Base-by-base conservation (phyloP, 148 eudicot genomes). In the Fallopia convolvulus region DNA sequence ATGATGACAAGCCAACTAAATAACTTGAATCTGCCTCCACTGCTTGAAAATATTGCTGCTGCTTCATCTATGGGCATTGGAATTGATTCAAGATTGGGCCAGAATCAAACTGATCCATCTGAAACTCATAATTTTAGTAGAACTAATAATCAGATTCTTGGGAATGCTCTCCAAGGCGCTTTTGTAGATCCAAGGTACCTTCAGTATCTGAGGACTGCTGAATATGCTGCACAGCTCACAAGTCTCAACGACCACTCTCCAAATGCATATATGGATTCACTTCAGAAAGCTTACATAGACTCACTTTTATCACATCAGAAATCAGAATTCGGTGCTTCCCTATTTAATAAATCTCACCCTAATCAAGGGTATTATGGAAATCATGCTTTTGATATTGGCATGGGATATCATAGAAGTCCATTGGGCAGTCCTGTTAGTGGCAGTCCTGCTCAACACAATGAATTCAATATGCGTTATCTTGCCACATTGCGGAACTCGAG, bases 341-440 rank as follows among this genome's bases (percentile, higher is more conserved):
- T 86, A 74, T 84, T 89, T 42, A 78, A 78, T 47, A 93, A 90
- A 80, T 80, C 89, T 23, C 82, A 81, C 70, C 84, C 90, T 60
- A 89, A 86, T 80, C 94, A 90, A 81, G 96, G 90, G 65, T 91
- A 96, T 78, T 96, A 86, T 74, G 90, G 89, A 14, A 93, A 86
- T 82, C 90, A 90, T 58, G 83, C 90, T 10, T 91, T 75, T 85
- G 95, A 89, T 85, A 86, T 88, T 47, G 99, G 98, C 72, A 85
- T 93, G 85, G 93, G 94, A 10, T 93, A 93, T 86, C 92, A 91
- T 40, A 98, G 98, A 80, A 91, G 93, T 78, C 89, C 97, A 42
- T 74, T 92, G 88, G 83, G 86, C 46, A 87, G 88, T 86, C 89
- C 97, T 26, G 89, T 87, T 76, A 87, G 86, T 66, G 93, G 96